Conservation (phyloP, 2,329 filamentous ascomycete genomes). For the Rhynchosporium agropyri region DNA sequence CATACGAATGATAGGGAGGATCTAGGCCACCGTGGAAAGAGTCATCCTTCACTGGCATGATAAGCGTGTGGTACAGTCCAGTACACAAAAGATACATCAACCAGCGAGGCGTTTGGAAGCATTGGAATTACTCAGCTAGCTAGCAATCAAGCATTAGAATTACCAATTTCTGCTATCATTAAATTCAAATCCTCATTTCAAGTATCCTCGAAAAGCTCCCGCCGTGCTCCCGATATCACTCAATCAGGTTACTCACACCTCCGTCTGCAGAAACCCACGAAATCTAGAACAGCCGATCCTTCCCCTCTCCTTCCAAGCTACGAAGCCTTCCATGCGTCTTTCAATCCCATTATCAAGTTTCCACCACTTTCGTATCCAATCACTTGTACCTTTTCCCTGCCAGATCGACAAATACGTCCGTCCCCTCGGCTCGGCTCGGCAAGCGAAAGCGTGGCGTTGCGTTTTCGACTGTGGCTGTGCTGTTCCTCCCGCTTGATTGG, state of each 20-base stretch:
- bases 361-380: neutral
- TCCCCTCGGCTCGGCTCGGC: neutral
- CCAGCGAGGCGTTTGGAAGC: constrained; percentile 1
- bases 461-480: constrained; percentile 20
- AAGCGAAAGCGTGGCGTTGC: neutral
- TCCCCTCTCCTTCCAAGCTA: neutral
- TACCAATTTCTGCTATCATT: neutral
- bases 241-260: too few relatives aligned
- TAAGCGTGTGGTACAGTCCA: neutral
- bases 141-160: neutral
- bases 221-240: neutral
- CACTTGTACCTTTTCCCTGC: neutral
- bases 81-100: neutral
- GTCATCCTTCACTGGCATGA: neutral
- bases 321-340: neutral
- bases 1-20: neutral
- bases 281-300: neutral
- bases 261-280: neutral
- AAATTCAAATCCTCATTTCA: neutral
- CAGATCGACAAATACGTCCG: neutral
- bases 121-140: neutral
- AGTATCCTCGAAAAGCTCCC: neutral
- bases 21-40: constrained; percentile 4
- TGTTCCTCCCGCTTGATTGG: constrained; percentile 9
- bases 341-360: constrained; percentile 12